Conservation (phyloP, 2,329 filamentous ascomycete species). For the Parasarocladium wereldwijsianum region DNA sequence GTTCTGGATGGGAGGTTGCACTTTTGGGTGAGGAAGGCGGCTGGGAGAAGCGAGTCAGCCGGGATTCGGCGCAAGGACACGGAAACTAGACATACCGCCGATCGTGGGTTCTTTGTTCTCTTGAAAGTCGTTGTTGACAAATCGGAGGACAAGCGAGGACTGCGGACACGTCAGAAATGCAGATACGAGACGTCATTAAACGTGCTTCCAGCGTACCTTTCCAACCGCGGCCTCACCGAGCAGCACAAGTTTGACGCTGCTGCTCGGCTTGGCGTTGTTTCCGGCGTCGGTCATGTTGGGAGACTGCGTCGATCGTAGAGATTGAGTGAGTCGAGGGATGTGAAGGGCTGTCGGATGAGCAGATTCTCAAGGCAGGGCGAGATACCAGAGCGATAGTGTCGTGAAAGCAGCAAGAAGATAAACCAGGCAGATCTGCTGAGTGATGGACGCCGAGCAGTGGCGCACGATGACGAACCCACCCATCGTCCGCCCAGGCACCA, state of each 20-base stretch:
- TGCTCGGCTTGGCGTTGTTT: constrained; percentile 81
- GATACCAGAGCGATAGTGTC: too few species aligned
- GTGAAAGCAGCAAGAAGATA: too few species aligned
- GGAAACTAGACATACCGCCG: constrained; percentile 51
- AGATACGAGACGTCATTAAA: not conserved
- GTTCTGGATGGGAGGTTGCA: constrained; percentile 88
- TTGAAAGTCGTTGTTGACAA: constrained; percentile 99
- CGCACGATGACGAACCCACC: constrained; percentile 3
- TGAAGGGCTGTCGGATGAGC: too few species aligned
- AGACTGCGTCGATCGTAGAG: constrained; percentile 9
- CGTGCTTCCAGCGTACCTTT: constrained; percentile 50
- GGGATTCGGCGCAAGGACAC: not conserved
- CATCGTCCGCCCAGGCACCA: constrained; percentile 1
- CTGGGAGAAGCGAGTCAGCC: constrained; percentile 28
- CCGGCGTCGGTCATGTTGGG: constrained; percentile 27
- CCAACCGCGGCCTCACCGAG: constrained; percentile 95
- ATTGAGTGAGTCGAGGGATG: too few species aligned
- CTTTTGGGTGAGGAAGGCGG: constrained; percentile 97
- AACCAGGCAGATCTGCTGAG: too few species aligned
- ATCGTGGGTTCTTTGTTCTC: constrained; percentile 99
- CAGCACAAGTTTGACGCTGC: constrained; percentile 98
- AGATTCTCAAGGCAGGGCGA: too few species aligned
- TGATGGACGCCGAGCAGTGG: too few species aligned
- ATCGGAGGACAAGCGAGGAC: constrained; percentile 94
- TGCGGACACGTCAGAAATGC: constrained; percentile 22